Conservation (phyloP, 257 asterid species). For the Nicotiana attenuata region DNA sequence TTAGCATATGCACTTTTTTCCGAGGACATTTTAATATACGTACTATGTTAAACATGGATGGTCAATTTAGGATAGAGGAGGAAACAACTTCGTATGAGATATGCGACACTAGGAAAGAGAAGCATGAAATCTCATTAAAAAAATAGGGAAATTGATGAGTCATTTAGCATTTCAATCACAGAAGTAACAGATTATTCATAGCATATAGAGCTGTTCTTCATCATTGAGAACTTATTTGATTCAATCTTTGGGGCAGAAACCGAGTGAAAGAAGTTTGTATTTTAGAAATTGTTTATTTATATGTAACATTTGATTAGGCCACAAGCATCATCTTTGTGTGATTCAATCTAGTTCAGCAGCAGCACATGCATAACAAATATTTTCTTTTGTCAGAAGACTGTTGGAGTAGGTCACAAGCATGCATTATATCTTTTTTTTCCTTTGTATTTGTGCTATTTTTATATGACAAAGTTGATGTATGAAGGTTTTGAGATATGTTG, state of each 20-base stretch:
- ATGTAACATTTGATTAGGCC: not conserved
- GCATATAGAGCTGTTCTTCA: not conserved
- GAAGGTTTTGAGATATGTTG: constrained; percentile 94
- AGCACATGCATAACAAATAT: not conserved
- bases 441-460: not conserved
- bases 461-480: not conserved
- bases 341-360: not conserved
- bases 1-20: not conserved
- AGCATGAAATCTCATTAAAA: not conserved
- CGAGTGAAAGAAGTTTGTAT: not conserved
- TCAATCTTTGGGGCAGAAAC: not conserved
- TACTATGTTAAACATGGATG: not conserved
- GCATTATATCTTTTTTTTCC: not conserved
- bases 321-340: not conserved
- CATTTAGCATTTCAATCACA: not conserved
- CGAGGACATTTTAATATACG: not conserved
- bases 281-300: not conserved
- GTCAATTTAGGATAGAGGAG: not conserved
- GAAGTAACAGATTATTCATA: not conserved
- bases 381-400: not conserved
- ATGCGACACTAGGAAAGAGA: not conserved
- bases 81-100: not conserved
- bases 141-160: not conserved
- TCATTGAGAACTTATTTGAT: not conserved
- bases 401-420: not conserved